Percentiles rank a stretch among this genome's conserved stretches.
These are phyloP conservation scores for Raphanus hybrid DNA, from an alignment of 441 rosid genomes.

Conservation along the genomic window DNA sequence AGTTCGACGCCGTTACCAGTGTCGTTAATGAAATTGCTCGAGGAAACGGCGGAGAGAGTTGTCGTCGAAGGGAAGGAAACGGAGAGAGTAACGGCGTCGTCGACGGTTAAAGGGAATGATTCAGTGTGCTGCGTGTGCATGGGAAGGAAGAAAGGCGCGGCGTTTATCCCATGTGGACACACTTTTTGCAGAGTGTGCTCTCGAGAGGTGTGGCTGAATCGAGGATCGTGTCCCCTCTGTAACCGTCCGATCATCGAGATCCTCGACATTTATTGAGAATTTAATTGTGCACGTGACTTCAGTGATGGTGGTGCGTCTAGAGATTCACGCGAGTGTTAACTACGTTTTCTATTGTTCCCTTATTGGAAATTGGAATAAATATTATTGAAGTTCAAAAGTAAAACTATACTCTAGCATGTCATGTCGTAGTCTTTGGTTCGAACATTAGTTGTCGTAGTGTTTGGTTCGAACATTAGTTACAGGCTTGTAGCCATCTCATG, in stretches of 20 bases:
- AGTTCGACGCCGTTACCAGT: conserved; percentile 56
- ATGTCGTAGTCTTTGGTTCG: background rate
- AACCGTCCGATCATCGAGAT: conserved; percentile 77
- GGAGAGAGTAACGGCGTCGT: conserved; percentile 27
- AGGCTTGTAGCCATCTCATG: background rate
- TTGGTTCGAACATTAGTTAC: background rate
- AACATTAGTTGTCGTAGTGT: background rate
- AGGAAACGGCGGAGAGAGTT: conserved; percentile 53
- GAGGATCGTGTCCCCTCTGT: conserved; percentile 84
- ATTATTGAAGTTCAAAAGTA: background rate
- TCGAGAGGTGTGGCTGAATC: conserved; percentile 73
- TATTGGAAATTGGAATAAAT: conserved; percentile 21
- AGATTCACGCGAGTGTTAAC: conserved; percentile 35
- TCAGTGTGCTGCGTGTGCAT: conserved; percentile 92
- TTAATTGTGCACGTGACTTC: conserved; percentile 33
- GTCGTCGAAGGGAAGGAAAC: conserved; percentile 37
- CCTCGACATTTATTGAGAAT: conserved; percentile 61
- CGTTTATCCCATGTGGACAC: conserved; percentile 95
- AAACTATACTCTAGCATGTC: background rate
- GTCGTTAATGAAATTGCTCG: conserved; percentile 74
- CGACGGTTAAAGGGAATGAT: conserved; percentile 47
- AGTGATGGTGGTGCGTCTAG: conserved; percentile 28
- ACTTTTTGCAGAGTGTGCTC: conserved; percentile 85
- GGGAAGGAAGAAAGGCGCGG: conserved; percentile 86
- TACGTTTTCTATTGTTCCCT: conserved; percentile 16